These are phyloP conservation scores for Tolypocladium guangdongense DNA, from an alignment of 2,329 filamentous ascomycete species.

Conservation along the genomic window DNA sequence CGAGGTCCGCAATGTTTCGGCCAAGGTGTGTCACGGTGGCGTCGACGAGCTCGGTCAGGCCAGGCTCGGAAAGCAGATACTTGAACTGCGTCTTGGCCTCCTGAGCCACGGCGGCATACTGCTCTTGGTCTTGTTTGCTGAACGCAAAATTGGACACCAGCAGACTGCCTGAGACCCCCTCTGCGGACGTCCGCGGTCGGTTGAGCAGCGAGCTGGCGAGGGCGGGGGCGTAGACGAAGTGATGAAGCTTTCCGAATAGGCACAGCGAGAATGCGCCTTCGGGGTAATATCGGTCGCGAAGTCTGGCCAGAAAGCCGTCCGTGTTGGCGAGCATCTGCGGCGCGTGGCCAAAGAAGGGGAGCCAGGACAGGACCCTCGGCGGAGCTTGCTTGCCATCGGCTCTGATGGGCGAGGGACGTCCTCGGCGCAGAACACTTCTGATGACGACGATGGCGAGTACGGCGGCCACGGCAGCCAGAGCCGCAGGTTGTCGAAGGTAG, in stretches of 20 bases:
- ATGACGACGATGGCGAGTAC: conserved; percentile 14
- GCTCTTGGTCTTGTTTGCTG: conserved; percentile 13
- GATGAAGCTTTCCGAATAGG: conserved; percentile 20
- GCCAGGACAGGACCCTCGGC: conserved; percentile 20
- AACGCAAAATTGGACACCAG: conserved; percentile 23
- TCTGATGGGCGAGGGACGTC: neutral
- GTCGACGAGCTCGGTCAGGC: conserved; percentile 12
- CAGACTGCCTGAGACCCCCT: conserved; percentile 13
- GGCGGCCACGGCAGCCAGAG: conserved; percentile 12
- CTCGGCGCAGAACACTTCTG: conserved; percentile 9
- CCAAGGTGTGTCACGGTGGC: conserved; percentile 13
- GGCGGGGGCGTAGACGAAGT: conserved; percentile 21
- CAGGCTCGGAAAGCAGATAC: conserved; percentile 13
- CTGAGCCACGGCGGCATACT: conserved; percentile 18
- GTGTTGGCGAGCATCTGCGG: conserved; percentile 18
- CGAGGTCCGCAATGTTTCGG: conserved; percentile 20
- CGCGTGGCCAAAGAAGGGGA: conserved; percentile 25
- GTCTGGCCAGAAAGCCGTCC: conserved; percentile 17
- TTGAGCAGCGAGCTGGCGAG: conserved; percentile 17
- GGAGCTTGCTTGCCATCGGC: conserved; percentile 9
- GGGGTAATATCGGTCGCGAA: conserved; percentile 21
- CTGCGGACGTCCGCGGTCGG: conserved; percentile 14
- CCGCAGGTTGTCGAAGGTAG: conserved; percentile 11
- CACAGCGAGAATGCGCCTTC: conserved; percentile 24
- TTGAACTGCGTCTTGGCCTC: conserved; percentile 18